A percentile compares a stretch with the other conserved stretches of the same genome.
phyloP scores from a whole-genome alignment of 768 basidiomycete genomes.

The Boletellus ananas region DNA sequence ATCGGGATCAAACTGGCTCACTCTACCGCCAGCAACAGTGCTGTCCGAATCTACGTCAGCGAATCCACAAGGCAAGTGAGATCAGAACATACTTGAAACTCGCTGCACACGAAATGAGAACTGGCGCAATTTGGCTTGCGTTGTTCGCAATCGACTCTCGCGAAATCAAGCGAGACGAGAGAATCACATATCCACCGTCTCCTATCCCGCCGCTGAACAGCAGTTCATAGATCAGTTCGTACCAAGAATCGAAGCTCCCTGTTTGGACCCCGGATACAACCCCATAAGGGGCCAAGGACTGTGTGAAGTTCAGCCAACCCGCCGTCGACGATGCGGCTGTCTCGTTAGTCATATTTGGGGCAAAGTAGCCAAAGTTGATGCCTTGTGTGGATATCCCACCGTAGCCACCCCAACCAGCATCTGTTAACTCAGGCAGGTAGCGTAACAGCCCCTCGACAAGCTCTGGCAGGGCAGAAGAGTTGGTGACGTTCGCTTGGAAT shows the following conservation, averaged over 20 bases:
- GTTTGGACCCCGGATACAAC: conserved; percentile 5
- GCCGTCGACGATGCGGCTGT: conserved; percentile 34
- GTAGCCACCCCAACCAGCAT: conserved; percentile 45
- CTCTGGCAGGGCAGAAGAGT: conserved; percentile 23
- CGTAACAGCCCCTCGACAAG: conserved; percentile 36
- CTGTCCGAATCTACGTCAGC: conserved; percentile 18
- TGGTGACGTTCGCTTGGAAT: conserved; percentile 32
- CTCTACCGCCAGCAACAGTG: conserved; percentile 42
- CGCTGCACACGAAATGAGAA: conserved; percentile 2
- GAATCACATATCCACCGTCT: background rate
- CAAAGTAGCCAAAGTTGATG: conserved; percentile 22
- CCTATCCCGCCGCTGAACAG: background rate
- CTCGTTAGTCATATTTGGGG: conserved; percentile 35
- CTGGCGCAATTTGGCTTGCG: background rate
- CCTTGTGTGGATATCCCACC: conserved; percentile 1
- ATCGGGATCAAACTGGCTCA: conserved; percentile 33
- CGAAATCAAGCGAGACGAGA: conserved; percentile 6
- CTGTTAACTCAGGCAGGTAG: conserved; percentile 34
- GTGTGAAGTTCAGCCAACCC: conserved; percentile 30
- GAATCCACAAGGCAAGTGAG: background rate
- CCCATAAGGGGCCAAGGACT: conserved; percentile 7
- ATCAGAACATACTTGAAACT: conserved; percentile 4
- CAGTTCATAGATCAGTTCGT: too few species aligned
- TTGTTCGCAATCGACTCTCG: conserved; percentile 7
- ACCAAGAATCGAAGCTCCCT: background rate